Conservation (phyloP, 73 alveolate genomes). For the Durusdinium trenchii region DNA sequence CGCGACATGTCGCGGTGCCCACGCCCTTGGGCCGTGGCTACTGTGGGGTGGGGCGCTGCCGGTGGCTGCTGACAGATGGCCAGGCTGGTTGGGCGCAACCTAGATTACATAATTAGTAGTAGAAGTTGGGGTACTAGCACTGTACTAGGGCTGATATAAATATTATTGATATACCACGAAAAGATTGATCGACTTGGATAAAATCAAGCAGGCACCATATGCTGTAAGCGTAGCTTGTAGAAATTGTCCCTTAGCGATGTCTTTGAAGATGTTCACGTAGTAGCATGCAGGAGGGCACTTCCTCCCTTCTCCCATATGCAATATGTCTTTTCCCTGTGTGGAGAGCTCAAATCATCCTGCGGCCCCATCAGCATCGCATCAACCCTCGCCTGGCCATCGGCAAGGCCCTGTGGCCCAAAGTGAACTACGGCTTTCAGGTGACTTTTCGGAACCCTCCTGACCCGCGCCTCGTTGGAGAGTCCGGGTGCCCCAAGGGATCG, state of each 20-base stretch:
- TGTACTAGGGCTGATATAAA: too few relatives aligned
- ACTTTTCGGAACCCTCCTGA: background rate
- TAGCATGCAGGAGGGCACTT: background rate
- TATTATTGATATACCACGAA: too few relatives aligned
- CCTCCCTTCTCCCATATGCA: background rate
- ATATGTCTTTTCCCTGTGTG: background rate
- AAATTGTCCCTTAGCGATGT: background rate
- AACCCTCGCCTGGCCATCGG: background rate
- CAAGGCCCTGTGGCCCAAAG: conserved; percentile 18
- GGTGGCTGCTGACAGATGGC: conserved; percentile 43
- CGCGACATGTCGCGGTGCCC: conserved; percentile 3
- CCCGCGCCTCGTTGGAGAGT: background rate
- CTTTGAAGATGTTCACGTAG: background rate
- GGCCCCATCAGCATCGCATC: background rate
- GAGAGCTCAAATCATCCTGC: background rate
- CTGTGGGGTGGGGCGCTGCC: conserved; percentile 39
- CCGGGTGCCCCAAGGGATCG: background rate
- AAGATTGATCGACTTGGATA: too few relatives aligned
- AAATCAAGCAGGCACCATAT: too few relatives aligned
- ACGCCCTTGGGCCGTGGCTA: conserved; percentile 55
- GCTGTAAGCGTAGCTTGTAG: too few relatives aligned
- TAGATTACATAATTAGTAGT: too few relatives aligned
- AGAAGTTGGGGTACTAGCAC: too few relatives aligned
- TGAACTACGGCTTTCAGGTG: background rate
- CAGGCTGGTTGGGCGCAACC: conserved; percentile 39